Evolutionary conservation across 2,329 filamentous ascomycete genomes (phyloP).

Genomic region (Alternaria sp.): DNA sequence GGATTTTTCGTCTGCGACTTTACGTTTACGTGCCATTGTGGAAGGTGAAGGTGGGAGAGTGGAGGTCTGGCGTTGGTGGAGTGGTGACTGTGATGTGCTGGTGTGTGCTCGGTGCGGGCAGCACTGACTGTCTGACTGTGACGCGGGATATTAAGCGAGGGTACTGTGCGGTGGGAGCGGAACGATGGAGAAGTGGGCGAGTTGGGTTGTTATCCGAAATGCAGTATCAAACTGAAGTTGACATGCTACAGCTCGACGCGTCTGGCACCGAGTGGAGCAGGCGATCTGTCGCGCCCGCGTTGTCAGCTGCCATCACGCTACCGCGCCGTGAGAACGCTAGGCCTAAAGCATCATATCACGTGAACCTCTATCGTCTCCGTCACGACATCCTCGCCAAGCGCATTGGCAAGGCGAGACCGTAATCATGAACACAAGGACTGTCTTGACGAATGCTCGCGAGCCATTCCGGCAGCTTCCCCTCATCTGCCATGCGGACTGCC

Average conservation of each 20-base stretch:
- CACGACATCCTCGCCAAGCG: neutral
- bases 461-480: neutral
- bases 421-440: neutral
- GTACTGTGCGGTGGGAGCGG: neutral
- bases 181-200: neutral
- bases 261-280: slow-evolving; percentile 1
- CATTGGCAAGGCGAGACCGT: neutral
- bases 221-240: neutral
- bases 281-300: slow-evolving; percentile 7
- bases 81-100: neutral
- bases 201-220: neutral
- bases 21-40: slow-evolving; percentile 13
- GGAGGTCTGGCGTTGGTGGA: neutral
- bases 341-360: neutral
- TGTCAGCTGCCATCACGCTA: neutral
- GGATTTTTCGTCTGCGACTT: neutral
- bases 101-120: neutral
- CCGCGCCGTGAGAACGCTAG: neutral
- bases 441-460: neutral
- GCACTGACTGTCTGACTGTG: neutral
- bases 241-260: neutral
- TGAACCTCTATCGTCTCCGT: neutral
- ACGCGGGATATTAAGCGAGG: neutral
- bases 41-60: neutral
- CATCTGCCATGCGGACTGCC: neutral